phyloP scores from a whole-genome alignment of 2,329 filamentous ascomycete species.

The Trichoderma lentiforme region DNA sequence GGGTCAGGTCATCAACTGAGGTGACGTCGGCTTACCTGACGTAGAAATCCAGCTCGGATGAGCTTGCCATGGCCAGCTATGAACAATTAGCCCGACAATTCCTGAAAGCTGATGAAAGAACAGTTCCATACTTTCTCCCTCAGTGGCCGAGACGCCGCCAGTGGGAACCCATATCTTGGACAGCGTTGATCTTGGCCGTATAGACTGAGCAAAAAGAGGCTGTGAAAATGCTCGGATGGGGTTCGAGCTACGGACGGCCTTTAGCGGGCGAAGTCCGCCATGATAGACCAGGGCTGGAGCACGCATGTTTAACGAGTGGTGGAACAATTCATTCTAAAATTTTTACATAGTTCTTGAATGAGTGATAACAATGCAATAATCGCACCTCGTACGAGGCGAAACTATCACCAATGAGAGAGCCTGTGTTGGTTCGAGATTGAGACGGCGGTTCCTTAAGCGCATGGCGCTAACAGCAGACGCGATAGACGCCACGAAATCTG shows the following conservation, averaged over 20 bases:
- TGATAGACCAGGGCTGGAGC: slow-evolving; percentile 19
- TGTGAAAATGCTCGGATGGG: slow-evolving; percentile 26
- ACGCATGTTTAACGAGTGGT: slow-evolving; percentile 20
- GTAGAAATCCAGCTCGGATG: slow-evolving; percentile 67
- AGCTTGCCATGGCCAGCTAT: slow-evolving; percentile 65
- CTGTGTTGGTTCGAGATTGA: neutral
- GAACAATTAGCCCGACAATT: slow-evolving; percentile 22
- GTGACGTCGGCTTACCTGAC: slow-evolving; percentile 52
- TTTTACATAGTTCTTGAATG: neutral
- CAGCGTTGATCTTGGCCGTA: slow-evolving; percentile 39
- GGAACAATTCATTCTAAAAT: neutral
- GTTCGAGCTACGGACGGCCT: neutral
- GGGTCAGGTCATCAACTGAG: no score
- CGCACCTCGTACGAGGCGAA: neutral
- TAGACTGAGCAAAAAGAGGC: slow-evolving; percentile 33
- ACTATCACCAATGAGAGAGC: neutral
- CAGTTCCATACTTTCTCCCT: slow-evolving; percentile 48
- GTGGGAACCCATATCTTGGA: slow-evolving; percentile 80
- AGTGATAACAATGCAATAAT: neutral
- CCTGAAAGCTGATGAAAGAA: neutral
- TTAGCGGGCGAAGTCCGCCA: slow-evolving; percentile 16
- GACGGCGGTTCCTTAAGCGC: neutral
- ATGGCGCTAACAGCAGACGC: neutral
- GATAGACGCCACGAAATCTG: neutral
- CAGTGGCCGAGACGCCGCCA: slow-evolving; percentile 59